phyloP scores from a whole-genome alignment of 306 rosid species.

The Quercus wislizeni region DNA sequence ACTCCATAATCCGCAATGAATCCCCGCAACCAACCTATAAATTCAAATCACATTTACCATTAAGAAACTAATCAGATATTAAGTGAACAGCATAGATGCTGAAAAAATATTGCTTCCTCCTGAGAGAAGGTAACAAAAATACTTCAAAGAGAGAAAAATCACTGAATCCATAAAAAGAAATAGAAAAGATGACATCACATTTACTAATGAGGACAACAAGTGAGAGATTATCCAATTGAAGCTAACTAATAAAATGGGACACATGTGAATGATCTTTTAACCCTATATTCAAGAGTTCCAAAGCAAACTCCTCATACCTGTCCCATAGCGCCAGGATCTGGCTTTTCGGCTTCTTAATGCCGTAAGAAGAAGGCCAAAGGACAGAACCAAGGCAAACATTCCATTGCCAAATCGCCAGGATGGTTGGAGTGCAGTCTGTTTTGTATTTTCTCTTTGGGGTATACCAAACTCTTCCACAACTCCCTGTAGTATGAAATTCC shows the following conservation, averaged over 20 bases:
- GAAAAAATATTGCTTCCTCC: neutral
- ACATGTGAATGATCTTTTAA: neutral
- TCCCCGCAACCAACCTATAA: slow-evolving; percentile 76
- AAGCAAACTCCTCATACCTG: slow-evolving; percentile 50
- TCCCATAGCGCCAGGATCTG: slow-evolving; percentile 94
- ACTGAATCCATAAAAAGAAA: neutral
- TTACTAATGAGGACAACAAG: neutral
- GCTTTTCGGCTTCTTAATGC: slow-evolving; percentile 90
- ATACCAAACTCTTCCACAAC: slow-evolving; percentile 80
- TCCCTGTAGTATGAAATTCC: slow-evolving; percentile 55
- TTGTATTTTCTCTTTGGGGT: slow-evolving; percentile 52
- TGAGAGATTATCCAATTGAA: neutral
- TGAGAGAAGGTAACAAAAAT: slow-evolving; percentile 11
- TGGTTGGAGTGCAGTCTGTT: slow-evolving; percentile 56
- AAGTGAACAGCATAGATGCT: neutral
- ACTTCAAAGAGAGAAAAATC: neutral
- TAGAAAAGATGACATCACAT: neutral
- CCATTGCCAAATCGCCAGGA: slow-evolving; percentile 97
- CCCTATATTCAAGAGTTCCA: neutral
- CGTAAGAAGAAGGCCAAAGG: slow-evolving; percentile 86
- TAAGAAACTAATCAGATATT: slow-evolving; percentile 12
- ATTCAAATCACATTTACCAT: slow-evolving; percentile 10
- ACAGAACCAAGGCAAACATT: slow-evolving; percentile 90
- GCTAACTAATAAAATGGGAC: neutral
- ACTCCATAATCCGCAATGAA: slow-evolving; percentile 92